Conservation (phyloP, 257 asterid genomes). For the Fraxinus anomala region DNA sequence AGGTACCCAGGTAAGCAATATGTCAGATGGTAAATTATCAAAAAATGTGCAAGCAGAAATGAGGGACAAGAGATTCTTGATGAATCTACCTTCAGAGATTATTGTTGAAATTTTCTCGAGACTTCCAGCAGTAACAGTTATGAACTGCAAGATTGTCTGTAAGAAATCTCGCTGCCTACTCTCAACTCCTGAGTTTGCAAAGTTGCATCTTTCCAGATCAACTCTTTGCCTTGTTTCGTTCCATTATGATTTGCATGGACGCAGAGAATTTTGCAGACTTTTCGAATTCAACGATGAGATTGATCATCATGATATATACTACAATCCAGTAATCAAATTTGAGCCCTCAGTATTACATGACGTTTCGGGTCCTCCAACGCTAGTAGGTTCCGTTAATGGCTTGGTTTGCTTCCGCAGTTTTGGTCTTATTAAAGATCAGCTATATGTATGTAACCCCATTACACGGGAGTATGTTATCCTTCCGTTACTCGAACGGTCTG, state of each 20-base stretch:
- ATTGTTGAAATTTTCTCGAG: conserved; percentile 22
- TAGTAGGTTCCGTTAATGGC: conserved; percentile 32
- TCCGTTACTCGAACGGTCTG: not conserved
- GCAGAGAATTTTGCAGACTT: not conserved
- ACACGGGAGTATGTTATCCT: conserved; percentile 16
- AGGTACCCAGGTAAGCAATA: too few relatives aligned
- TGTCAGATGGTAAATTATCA: too few relatives aligned
- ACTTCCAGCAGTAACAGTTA: conserved; percentile 11
- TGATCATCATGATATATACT: conserved; percentile 4
- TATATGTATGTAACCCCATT: conserved; percentile 29
- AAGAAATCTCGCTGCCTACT: conserved; percentile 6
- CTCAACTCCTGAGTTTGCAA: conserved; percentile 11
- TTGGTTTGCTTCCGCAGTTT: conserved; percentile 23
- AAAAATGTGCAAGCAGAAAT: too few relatives aligned
- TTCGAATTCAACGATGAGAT: conserved; percentile 10
- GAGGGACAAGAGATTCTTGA: not conserved
- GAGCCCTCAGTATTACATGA: not conserved
- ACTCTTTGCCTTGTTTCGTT: conserved; percentile 11
- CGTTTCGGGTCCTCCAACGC: not conserved
- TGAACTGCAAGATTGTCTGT: conserved; percentile 22
- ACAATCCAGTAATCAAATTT: not conserved
- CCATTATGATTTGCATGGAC: not conserved
- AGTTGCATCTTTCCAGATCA: conserved; percentile 20
- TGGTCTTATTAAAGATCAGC: too few relatives aligned
- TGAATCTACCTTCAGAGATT: conserved; percentile 19